These are phyloP conservation scores for Boletus sensibilis DNA, from an alignment of 768 basidiomycete species.

Conservation along the genomic window DNA sequence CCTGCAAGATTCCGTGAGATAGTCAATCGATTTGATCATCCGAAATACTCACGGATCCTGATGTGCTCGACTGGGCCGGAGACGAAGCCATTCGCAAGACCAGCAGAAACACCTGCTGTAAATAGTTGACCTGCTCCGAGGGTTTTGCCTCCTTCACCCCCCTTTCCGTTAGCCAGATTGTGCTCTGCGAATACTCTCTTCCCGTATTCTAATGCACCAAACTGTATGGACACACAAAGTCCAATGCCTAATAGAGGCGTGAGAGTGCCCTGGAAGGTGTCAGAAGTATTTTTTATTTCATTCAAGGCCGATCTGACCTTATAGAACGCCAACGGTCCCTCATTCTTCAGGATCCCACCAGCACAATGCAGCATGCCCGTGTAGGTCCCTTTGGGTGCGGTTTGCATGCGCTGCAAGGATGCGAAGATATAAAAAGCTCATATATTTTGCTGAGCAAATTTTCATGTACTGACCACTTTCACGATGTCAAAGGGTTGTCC, in stretches of 20 bases:
- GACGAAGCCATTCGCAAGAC: slow-evolving; percentile 87
- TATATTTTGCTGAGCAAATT: neutral
- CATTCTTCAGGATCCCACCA: slow-evolving; percentile 84
- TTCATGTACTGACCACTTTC: slow-evolving; percentile 73
- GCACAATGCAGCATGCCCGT: slow-evolving; percentile 86
- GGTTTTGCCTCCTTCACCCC: slow-evolving; percentile 62
- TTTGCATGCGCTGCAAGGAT: slow-evolving; percentile 81
- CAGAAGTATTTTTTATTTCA: neutral
- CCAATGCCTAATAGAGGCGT: slow-evolving; percentile 91
- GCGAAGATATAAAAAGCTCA: slow-evolving; percentile 12
- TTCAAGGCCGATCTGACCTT: slow-evolving; percentile 53
- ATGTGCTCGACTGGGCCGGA: slow-evolving; percentile 98
- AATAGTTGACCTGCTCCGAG: slow-evolving; percentile 68
- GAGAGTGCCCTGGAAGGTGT: slow-evolving; percentile 68
- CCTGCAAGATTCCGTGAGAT: slow-evolving; percentile 44
- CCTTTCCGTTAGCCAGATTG: slow-evolving; percentile 57
- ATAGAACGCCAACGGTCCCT: slow-evolving; percentile 93
- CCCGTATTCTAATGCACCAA: slow-evolving; percentile 81
- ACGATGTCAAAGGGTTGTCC: slow-evolving; percentile 97
- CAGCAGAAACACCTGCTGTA: slow-evolving; percentile 77
- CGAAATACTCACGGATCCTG: slow-evolving; percentile 54
- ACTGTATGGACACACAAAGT: slow-evolving; percentile 94
- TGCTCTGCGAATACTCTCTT: slow-evolving; percentile 74
- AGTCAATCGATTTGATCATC: neutral
- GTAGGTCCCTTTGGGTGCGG: slow-evolving; percentile 86